A percentile compares a stretch with the other conserved stretches of the same genome.
Evolutionary conservation across 2,329 filamentous ascomycete genomes (phyloP).

Genomic region (Xylaria sp.): DNA sequence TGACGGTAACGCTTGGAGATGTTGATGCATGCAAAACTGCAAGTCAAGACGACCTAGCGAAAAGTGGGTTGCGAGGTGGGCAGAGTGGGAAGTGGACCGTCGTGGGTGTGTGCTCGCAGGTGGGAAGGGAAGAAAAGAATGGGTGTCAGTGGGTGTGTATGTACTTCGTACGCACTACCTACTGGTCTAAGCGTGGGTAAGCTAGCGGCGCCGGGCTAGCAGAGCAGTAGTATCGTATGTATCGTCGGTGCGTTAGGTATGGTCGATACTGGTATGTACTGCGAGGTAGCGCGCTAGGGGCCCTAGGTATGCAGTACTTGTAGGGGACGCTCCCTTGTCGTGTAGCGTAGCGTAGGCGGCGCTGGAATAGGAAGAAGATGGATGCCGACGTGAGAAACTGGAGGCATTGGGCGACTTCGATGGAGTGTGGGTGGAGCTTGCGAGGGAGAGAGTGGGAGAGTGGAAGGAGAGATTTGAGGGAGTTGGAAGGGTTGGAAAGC

Average conservation of each 20-base stretch:
- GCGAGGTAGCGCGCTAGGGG: background rate
- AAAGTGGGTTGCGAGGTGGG: slow-evolving; percentile 16
- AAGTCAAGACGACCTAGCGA: slow-evolving; percentile 27
- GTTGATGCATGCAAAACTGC: slow-evolving; percentile 31
- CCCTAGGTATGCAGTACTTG: background rate
- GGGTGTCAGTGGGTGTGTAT: slow-evolving; percentile 8
- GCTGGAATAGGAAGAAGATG: background rate
- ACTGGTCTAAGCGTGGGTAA: background rate
- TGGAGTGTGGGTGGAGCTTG: slow-evolving; percentile 19
- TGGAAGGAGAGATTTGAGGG: slow-evolving; percentile 7
- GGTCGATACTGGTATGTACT: background rate
- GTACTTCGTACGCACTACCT: slow-evolving; percentile 4
- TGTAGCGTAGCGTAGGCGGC: background rate
- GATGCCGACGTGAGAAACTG: too few species aligned
- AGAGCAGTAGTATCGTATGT: too few species aligned
- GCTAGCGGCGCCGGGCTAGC: background rate
- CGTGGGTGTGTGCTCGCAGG: too few species aligned
- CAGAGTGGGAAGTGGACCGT: background rate
- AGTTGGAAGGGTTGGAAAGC: background rate
- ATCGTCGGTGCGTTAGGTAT: background rate
- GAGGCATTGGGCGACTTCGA: background rate
- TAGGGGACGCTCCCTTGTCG: slow-evolving; percentile 8
- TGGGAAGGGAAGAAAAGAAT: too few species aligned
- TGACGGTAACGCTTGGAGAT: slow-evolving; percentile 31
- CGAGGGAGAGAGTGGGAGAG: slow-evolving; percentile 17